Evolutionary conservation across 2,329 filamentous ascomycete genomes (phyloP).

Genomic region (Chaetomium sp.): DNA sequence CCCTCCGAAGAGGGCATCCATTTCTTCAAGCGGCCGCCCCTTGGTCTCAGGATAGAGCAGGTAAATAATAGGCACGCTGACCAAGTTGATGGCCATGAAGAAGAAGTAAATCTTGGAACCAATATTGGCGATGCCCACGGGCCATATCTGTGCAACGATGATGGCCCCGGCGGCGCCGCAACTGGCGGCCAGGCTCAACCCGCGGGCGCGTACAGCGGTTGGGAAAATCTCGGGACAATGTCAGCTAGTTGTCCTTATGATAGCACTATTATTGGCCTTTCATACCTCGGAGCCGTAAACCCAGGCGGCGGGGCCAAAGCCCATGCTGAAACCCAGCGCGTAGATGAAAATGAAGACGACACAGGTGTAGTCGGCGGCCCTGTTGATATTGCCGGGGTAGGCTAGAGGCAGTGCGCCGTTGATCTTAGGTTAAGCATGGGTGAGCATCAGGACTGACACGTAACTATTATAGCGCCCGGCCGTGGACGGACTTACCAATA

Average conservation of each 20-base stretch:
- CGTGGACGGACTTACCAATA: conserved; percentile 49
- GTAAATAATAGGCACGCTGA: conserved; percentile 49
- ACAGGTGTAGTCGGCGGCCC: conserved; percentile 52
- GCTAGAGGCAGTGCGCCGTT: conserved; percentile 55
- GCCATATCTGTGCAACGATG: conserved; percentile 58
- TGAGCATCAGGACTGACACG: not conserved
- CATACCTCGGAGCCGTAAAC: conserved; percentile 60
- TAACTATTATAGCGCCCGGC: not conserved
- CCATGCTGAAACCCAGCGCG: conserved; percentile 59
- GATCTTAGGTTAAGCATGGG: conserved; percentile 43
- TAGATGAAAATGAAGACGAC: conserved; percentile 61
- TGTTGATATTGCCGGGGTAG: conserved; percentile 54
- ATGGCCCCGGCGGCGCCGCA: conserved; percentile 59
- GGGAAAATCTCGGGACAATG: conserved; percentile 53
- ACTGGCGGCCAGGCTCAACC: conserved; percentile 58
- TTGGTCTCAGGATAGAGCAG: conserved; percentile 51
- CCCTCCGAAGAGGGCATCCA: conserved; percentile 47
- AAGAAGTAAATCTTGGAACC: conserved; percentile 59
- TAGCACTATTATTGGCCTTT: too few relatives aligned
- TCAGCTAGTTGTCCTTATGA: not conserved
- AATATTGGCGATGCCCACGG: conserved; percentile 53
- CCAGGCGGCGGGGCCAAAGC: conserved; percentile 60
- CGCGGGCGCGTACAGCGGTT: conserved; percentile 57
- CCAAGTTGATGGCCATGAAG: conserved; percentile 56
- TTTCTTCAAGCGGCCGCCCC: conserved; percentile 46